These are phyloP conservation scores for Cercospora sp. DNA, from an alignment of 2,329 filamentous ascomycete species.

Conservation along the genomic window DNA sequence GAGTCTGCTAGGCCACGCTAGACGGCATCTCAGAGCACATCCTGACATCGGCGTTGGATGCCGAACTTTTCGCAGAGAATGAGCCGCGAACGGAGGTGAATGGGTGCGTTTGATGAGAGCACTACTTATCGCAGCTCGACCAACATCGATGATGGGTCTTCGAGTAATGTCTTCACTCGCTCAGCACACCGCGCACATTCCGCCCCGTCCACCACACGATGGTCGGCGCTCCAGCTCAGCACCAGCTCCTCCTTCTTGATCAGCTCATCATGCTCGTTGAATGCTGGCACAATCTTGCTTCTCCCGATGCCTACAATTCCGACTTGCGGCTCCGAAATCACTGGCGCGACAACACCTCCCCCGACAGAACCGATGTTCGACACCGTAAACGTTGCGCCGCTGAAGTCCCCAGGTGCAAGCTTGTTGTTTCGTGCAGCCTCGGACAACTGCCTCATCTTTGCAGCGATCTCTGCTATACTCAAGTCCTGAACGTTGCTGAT, in stretches of 20 bases:
- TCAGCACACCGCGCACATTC: conserved; percentile 91
- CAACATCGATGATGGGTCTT: conserved; percentile 85
- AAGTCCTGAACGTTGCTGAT: conserved; percentile 77
- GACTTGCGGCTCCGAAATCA: conserved; percentile 87
- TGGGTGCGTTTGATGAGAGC: not conserved
- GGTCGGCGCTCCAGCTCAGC: conserved; percentile 96
- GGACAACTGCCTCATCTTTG: conserved; percentile 73
- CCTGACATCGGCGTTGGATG: not conserved
- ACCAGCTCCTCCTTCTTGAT: conserved; percentile 78
- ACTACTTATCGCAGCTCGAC: conserved; percentile 66
- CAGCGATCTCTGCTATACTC: conserved; percentile 75
- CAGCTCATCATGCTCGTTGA: conserved; percentile 58
- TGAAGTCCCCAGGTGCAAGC: conserved; percentile 71
- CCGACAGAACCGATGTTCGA: conserved; percentile 97
- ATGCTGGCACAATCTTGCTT: conserved; percentile 77
- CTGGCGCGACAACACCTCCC: conserved; percentile 85
- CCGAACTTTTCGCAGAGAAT: conserved; percentile 2
- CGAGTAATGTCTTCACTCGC: conserved; percentile 72
- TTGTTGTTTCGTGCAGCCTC: conserved; percentile 71
- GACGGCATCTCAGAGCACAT: not conserved
- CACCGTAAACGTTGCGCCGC: conserved; percentile 87
- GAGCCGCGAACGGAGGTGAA: not conserved
- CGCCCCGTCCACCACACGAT: conserved; percentile 89
- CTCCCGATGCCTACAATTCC: conserved; percentile 88
- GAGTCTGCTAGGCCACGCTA: not conserved